These are phyloP conservation scores for Closterium sp. DNA, from an alignment of 139 green algal species.

Conservation along the genomic window DNA sequence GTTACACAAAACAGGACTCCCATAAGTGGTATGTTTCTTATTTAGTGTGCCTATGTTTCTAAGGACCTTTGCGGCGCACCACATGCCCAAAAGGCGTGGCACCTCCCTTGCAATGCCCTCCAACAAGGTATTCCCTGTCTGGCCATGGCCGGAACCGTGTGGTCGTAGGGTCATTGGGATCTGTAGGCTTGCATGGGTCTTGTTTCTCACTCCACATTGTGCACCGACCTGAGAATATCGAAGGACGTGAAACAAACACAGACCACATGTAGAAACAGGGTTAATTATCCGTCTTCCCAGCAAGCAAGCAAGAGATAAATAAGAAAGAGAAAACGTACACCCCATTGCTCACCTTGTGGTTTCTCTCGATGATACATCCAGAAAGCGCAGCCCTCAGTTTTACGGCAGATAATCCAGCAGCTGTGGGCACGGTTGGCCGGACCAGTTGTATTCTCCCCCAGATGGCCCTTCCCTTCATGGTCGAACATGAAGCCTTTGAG, in stretches of 20 bases:
- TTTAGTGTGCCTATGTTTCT: not conserved
- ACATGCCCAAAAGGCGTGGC: not conserved
- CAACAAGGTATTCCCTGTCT: not conserved
- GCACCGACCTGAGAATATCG: not conserved
- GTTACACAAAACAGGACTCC: not conserved
- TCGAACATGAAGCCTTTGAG: not conserved
- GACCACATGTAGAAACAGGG: too few relatives aligned
- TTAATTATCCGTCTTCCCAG: too few relatives aligned
- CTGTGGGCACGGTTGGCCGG: not conserved
- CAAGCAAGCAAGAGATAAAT: too few relatives aligned
- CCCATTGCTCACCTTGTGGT: not conserved
- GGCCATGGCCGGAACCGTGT: not conserved
- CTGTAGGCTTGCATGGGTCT: not conserved
- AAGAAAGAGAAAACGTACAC: not conserved
- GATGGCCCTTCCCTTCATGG: not conserved
- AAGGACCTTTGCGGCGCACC: not conserved
- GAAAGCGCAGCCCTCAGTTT: not conserved
- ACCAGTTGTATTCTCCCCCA: not conserved
- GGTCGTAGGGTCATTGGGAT: not conserved
- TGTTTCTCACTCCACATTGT: not conserved
- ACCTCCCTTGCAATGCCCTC: not conserved
- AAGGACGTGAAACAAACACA: too few relatives aligned
- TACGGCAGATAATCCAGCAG: not conserved
- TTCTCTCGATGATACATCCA: not conserved
- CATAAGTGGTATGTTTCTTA: too few relatives aligned